Percentiles rank a stretch among this genome's conserved stretches.
Evolutionary conservation across 208 protist genomes (phyloP).

Genomic region (Leishmania tarentolae): DNA sequence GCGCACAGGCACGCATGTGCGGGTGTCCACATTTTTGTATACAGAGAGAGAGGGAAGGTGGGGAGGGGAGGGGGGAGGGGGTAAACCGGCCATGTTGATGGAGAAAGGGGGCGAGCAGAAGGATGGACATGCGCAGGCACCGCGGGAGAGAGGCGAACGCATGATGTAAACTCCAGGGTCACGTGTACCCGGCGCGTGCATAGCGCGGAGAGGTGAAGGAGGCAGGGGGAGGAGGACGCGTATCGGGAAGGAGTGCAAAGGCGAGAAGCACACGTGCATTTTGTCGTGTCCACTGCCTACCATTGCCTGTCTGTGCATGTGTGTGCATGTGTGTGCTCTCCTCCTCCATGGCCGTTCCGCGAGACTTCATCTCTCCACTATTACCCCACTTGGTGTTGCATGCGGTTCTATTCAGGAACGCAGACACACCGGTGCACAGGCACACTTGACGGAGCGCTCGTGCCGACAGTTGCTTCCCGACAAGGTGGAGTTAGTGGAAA

Average conservation of each 20-base stretch:
- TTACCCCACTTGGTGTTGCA: too few relatives aligned
- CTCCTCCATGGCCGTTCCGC: too few relatives aligned
- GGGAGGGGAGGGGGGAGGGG: slow-evolving; percentile 11
- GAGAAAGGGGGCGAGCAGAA: slow-evolving; percentile 8
- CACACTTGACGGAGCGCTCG: too few relatives aligned
- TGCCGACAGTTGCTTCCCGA: too few relatives aligned
- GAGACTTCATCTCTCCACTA: too few relatives aligned
- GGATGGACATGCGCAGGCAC: neutral
- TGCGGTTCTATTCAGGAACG: too few relatives aligned
- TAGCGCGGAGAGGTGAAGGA: neutral
- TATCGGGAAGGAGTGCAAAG: neutral
- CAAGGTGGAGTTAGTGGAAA: too few relatives aligned
- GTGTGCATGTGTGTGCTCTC: too few relatives aligned
- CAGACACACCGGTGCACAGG: too few relatives aligned
- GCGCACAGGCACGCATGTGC: neutral
- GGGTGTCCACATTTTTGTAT: neutral
- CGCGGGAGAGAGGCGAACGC: neutral
- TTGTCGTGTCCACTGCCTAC: neutral
- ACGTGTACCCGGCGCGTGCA: neutral
- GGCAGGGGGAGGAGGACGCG: neutral
- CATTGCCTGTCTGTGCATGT: neutral
- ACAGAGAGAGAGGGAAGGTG: neutral
- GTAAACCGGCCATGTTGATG: neutral
- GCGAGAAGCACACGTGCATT: neutral
- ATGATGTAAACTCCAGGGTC: neutral